Evolutionary conservation across 805 yeast genomes (phyloP), one percentile per base, ranked within the genome.

Genomic region (Wickerhamiella azymoides): DNA sequence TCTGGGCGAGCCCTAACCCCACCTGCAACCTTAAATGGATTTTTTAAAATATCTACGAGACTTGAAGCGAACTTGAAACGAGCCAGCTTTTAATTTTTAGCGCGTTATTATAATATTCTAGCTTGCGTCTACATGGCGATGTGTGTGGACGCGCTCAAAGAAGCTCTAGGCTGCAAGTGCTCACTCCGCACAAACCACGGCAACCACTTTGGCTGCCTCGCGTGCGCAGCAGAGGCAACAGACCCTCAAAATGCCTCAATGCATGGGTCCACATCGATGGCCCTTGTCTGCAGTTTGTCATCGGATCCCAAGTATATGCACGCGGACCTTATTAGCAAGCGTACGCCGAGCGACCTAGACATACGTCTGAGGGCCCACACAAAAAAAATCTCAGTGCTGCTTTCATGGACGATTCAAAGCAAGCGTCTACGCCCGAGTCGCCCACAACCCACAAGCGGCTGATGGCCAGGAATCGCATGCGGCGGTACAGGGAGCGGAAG

Each of bases 401-500:
- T n/a, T 27, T 7, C 14, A 30, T 30, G 33, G 33, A 30, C 11
- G 33, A 30, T 13, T 6, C 16, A 13, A 30, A 30, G 33, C 33
- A 11, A 13, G 33, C 2, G 33, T 13, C 39, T n/a, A n/a, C 26
- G 32, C 44, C 45, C 24, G 45, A 42, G 35, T 42, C 45, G 39
- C 45, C 45, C 18, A 42, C 28, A 13, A 25, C 39, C 5, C 45
- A 42, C 40, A 42, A 42, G 16, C 35, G 45, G 10, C 37, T 36
- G 9, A 35, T 42, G 40, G 45, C 45, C 14, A 33, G 45, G n/a
- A 42, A 36, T 27, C 45, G 45, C 35, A 42, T 42, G 45, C 21
- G 45, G 16, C 16, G 45, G 28, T 42, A 42, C 17, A 11, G 33
- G 16, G 33, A 30, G 33, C 33, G 45, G 2, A 33, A 21, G 10